Conservation (phyloP, 2,329 filamentous ascomycete species). For the Diplodia intermedia region DNA sequence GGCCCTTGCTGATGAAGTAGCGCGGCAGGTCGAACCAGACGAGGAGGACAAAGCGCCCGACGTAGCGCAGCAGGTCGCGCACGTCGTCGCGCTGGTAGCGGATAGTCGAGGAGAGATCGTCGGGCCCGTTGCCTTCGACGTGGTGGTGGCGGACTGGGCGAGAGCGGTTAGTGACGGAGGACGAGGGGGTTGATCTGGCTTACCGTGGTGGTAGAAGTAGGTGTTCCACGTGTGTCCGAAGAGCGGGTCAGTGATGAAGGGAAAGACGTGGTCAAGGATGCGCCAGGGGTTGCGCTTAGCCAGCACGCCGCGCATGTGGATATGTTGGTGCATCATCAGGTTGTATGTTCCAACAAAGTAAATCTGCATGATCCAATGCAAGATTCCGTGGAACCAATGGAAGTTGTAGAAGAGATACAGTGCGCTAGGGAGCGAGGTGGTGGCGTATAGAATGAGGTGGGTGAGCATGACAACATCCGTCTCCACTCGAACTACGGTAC, state of each 20-base stretch:
- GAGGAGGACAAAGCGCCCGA: slow-evolving; percentile 75
- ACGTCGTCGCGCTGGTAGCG: slow-evolving; percentile 75
- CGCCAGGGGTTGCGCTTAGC: slow-evolving; percentile 55
- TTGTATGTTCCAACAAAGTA: slow-evolving; percentile 78
- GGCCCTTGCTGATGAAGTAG: slow-evolving; percentile 73
- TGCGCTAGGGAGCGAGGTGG: slow-evolving; percentile 73
- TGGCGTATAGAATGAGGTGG: slow-evolving; percentile 74
- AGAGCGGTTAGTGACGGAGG: not conserved
- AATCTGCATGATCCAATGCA: slow-evolving; percentile 70
- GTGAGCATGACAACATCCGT: slow-evolving; percentile 81
- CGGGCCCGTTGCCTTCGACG: slow-evolving; percentile 78
- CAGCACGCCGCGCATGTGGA: slow-evolving; percentile 76
- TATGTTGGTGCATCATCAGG: slow-evolving; percentile 84
- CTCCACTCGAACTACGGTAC: slow-evolving; percentile 65
- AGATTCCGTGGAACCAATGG: slow-evolving; percentile 69
- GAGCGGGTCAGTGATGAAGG: slow-evolving; percentile 75
- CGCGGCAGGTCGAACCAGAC: slow-evolving; percentile 77
- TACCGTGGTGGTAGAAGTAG: slow-evolving; percentile 86
- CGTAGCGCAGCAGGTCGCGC: slow-evolving; percentile 72
- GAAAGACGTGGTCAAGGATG: slow-evolving; percentile 69
- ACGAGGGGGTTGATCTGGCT: slow-evolving; percentile 57
- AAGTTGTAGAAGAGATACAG: slow-evolving; percentile 70
- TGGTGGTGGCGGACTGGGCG: slow-evolving; percentile 60
- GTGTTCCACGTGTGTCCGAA: slow-evolving; percentile 87
- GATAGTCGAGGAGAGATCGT: slow-evolving; percentile 77